These are phyloP conservation scores for Colletotrichum musicola DNA, from an alignment of 2,329 filamentous ascomycete genomes.

Conservation along the genomic window DNA sequence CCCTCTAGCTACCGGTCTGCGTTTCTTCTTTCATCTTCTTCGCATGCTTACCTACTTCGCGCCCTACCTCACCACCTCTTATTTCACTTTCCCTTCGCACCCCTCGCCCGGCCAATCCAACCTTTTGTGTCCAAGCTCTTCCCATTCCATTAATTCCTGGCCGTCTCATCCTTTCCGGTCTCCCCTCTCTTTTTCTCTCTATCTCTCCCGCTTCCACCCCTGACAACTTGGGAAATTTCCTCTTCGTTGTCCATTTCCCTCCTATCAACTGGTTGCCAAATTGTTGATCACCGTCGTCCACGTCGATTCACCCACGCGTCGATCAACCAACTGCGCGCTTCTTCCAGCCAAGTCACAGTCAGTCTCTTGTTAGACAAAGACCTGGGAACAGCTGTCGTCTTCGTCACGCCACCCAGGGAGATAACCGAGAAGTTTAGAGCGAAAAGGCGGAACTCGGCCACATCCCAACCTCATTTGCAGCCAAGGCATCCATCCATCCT, in stretches of 20 bases:
- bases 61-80: background rate
- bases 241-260: conserved; percentile 8
- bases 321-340: conserved; percentile 1
- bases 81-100: conserved; percentile 1
- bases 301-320: conserved; percentile 10
- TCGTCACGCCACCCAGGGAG: conserved; percentile 37
- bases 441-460: conserved; percentile 39
- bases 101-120: conserved; percentile 11
- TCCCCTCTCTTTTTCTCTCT: conserved; percentile 14
- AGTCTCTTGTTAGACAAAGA: conserved; percentile 24
- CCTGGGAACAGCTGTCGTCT: conserved; percentile 20
- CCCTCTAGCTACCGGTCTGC: conserved; percentile 19
- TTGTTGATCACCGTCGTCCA: background rate
- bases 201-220: conserved; percentile 7
- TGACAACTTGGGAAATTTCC: conserved; percentile 12
- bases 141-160: conserved; percentile 22
- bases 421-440: conserved; percentile 39
- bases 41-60: conserved; percentile 24
- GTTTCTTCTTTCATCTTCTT: conserved; percentile 29
- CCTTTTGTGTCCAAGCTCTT: conserved; percentile 7
- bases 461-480: conserved; percentile 34
- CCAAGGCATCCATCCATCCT: conserved; percentile 30
- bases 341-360: background rate
- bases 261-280: conserved; percentile 1
- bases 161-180: conserved; percentile 23